These are phyloP conservation scores for Arthrobotrys musiformis DNA, from an alignment of 2,329 filamentous ascomycete genomes.

Conservation along the genomic window DNA sequence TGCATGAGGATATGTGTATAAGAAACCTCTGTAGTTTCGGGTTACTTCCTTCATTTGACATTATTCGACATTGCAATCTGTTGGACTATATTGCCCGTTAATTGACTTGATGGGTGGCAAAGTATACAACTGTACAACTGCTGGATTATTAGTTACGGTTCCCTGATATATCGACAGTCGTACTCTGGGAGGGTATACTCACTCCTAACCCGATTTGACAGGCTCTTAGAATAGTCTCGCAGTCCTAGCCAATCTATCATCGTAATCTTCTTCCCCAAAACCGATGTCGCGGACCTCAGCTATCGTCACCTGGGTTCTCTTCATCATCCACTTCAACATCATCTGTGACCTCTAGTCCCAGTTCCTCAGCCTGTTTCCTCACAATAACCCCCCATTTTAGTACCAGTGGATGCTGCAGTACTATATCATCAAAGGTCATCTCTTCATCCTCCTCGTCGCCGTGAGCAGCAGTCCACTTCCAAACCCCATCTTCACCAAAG, in stretches of 20 bases:
- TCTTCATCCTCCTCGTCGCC: slow-evolving; percentile 63
- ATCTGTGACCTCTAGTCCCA: slow-evolving; percentile 61
- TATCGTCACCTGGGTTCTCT: slow-evolving; percentile 4
- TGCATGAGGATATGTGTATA: not conserved
- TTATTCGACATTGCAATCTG: too few species aligned
- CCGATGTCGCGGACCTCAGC: not conserved
- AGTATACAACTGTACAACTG: not conserved
- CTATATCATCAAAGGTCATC: slow-evolving; percentile 72
- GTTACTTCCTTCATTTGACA: too few species aligned
- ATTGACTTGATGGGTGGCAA: not conserved
- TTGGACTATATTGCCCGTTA: not conserved
- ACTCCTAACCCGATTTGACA: not conserved
- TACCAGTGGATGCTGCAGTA: slow-evolving; percentile 74
- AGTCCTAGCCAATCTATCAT: too few species aligned
- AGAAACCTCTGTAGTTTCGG: too few species aligned
- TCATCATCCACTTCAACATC: slow-evolving; percentile 8
- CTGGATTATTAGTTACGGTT: not conserved
- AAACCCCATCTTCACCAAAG: slow-evolving; percentile 76
- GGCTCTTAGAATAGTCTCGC: too few species aligned
- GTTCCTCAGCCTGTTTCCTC: slow-evolving; percentile 63
- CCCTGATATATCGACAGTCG: not conserved
- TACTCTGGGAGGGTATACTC: not conserved
- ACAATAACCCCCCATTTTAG: slow-evolving; percentile 70
- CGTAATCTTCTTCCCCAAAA: too few species aligned
- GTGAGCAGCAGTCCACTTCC: slow-evolving; percentile 75